Evolutionary conservation across 257 asterid species (phyloP).

Genomic region (Ehretia macrophylla): DNA sequence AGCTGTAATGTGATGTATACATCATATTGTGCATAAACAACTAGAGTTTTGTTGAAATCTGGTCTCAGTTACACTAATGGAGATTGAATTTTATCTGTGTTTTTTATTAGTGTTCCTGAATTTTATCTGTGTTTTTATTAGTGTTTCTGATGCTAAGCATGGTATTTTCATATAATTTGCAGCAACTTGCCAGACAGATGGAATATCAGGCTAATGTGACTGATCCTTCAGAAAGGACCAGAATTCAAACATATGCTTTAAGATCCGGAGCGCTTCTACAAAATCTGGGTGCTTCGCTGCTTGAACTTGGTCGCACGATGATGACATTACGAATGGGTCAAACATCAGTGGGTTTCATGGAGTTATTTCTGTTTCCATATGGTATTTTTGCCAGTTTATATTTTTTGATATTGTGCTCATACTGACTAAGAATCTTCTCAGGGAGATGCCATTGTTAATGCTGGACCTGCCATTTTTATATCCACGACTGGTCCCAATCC

Average conservation of each 20-base stretch:
- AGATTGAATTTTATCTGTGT: background rate
- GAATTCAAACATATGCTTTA: conserved; percentile 66
- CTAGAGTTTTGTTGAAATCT: too few species aligned
- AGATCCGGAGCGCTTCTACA: conserved; percentile 78
- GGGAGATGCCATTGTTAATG: conserved; percentile 91
- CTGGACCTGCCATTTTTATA: conserved; percentile 90
- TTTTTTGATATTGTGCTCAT: background rate
- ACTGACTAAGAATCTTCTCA: conserved; percentile 23
- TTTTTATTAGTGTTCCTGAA: background rate
- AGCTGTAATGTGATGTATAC: too few species aligned
- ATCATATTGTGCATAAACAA: too few species aligned
- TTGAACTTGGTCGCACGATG: conserved; percentile 92
- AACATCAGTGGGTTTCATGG: conserved; percentile 49
- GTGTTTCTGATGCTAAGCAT: too few species aligned
- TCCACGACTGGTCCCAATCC: conserved; percentile 90
- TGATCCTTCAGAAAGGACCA: conserved; percentile 59
- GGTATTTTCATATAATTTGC: conserved; percentile 9
- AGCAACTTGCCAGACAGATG: conserved; percentile 76
- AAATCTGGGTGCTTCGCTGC: conserved; percentile 74
- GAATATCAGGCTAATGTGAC: conserved; percentile 51
- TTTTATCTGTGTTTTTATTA: background rate
- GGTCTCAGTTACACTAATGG: too few species aligned
- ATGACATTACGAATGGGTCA: conserved; percentile 92
- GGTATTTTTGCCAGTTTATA: background rate
- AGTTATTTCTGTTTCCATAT: conserved; percentile 8